Base-by-base conservation (phyloP, 2,329 filamentous ascomycete genomes). In the Sclerotinia spermophila region DNA sequence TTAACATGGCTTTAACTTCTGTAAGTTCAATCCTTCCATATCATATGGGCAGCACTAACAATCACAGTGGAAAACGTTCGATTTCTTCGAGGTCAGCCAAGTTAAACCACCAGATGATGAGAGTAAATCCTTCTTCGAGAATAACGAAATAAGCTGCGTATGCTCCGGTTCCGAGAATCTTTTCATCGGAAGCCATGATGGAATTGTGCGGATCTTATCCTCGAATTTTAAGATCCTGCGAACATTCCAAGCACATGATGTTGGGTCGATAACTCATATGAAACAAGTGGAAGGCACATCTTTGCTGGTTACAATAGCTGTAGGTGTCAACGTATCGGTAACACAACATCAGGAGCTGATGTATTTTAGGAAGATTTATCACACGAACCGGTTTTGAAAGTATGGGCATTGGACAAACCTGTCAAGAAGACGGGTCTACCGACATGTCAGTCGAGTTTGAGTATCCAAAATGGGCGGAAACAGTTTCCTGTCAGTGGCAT, bases 1-100 rank as follows among this genome's bases (percentile, higher is more conserved):
- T 55, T 69, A 35, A 55, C 35, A 77, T 77, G 76, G 76, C 76
- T 45, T 70, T 77, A 73, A 74, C 71, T 73, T 77, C 76, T 69
- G 76, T 77, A 66, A 62, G 11, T 8, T 44, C 38, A 44, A 40
- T n/a, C 33, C 27, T 40, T 2, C 27, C 21, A 7, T 19, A 48
- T 5, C 17, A 2, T 53, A 30, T 33, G 19, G 21, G 40, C 45
- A 38, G 53, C 33, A 69, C 74, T 72, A 72, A 40, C 60, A 48
- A 55, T 17, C 42, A n/a, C 58, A 80, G 95, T 98, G 96, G 95
- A 97, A 97, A 92, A 90, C 92, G 77, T 99, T 99, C 85, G 94
- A 97, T 86, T 99, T 99, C 90, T 98, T 99, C 87, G 93, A 97
- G 83, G 93, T 97, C 81, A 89, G 89, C 80, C 90, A 92, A 80